phyloP scores from a whole-genome alignment of 1,284 basidiomycete genomes.

The Malassezia caprae region DNA sequence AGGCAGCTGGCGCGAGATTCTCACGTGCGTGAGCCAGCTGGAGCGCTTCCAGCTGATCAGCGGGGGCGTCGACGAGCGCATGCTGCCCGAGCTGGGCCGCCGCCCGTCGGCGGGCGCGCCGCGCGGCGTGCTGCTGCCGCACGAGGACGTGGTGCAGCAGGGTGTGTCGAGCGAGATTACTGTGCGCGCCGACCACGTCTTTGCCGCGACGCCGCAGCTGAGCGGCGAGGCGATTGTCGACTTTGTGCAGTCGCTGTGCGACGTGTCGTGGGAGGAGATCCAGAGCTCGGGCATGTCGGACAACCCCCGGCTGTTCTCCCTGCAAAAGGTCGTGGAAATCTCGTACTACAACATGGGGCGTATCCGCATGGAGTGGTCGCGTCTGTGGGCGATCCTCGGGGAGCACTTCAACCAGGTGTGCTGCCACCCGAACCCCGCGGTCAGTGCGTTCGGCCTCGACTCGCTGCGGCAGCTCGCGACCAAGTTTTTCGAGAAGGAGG shows the following conservation, averaged over 20 bases:
- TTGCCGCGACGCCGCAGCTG: slow-evolving; percentile 84
- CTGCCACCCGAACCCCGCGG: slow-evolving; percentile 93
- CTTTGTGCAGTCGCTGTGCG: slow-evolving; percentile 89
- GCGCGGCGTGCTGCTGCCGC: slow-evolving; percentile 50
- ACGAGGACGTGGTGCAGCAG: slow-evolving; percentile 90
- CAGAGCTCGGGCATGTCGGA: slow-evolving; percentile 81
- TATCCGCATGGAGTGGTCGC: slow-evolving; percentile 96
- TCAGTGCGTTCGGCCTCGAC: slow-evolving; percentile 93
- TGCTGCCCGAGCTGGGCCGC: slow-evolving; percentile 67
- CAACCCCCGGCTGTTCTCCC: slow-evolving; percentile 85
- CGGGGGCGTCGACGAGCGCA: slow-evolving; percentile 51
- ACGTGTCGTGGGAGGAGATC: slow-evolving; percentile 99
- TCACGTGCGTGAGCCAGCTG: slow-evolving; percentile 46
- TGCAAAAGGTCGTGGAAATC: slow-evolving; percentile 98
- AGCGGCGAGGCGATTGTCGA: slow-evolving; percentile 94
- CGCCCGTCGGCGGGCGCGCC: slow-evolving; percentile 47
- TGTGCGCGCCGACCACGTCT: slow-evolving; percentile 97
- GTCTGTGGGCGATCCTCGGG: slow-evolving; percentile 93
- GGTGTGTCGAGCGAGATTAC: slow-evolving; percentile 96
- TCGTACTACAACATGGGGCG: slow-evolving; percentile 99
- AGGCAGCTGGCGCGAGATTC: slow-evolving; percentile 46
- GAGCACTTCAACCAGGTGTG: slow-evolving; percentile 99
- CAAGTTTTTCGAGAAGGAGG: slow-evolving; percentile 98
- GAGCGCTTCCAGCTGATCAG: slow-evolving; percentile 48
- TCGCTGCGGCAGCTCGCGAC: slow-evolving; percentile 95